Evolutionary conservation across 2,329 filamentous ascomycete species (phyloP), one percentile per base, ranked within the genome.

Genomic region (Pseudocercospora musae): DNA sequence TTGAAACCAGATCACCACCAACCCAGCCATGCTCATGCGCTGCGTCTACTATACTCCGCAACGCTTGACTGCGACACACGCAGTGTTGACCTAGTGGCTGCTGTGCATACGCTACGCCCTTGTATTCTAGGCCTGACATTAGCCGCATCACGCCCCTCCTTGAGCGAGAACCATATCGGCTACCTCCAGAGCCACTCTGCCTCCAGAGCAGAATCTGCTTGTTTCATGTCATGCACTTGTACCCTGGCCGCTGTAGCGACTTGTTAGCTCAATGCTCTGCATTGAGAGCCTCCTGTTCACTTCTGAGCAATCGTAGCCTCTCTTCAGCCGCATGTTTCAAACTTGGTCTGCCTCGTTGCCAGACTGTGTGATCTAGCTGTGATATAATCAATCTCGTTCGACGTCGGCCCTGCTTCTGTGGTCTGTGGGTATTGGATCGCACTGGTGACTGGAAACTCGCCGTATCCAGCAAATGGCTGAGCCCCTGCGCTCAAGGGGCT

Each of bases 401-500:
- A 21, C 29, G 33, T 23, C 15, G 53, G 23, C 7, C 31, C 53
- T 15, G 53, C 8, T 18, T 25, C 53, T 15, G 53, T 56, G 2
- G n/a, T 29, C 1, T 27, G 53, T 6, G 33, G 33, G n/a, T 56
- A 56, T 27, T 56, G 57, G 18, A 53, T 63, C 57, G 37, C 58
- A 57, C 40, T 59, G 20, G 23, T 57, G 31, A 50, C 57, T 55
- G 55, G 40, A 40, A 62, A 54, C 3, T 40, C 40, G 27, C 31
- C n/a, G 55, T 44, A 52, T 10, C 23, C 18, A 10, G 60, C 18
- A 33, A 63, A 69, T 13, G 62, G 50, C 23, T 58, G 60, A 3
- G 63, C 66, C 13, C 59, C 62, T 9, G 58, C 62, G 49, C 62
- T 64, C 15, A 68, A 60, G 3, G 72, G 72, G 49, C 71, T 73